Evolutionary conservation across 176 grass and related monocot species (phyloP), one percentile per base, ranked within the genome.

Genomic region (Juncus effusus): DNA sequence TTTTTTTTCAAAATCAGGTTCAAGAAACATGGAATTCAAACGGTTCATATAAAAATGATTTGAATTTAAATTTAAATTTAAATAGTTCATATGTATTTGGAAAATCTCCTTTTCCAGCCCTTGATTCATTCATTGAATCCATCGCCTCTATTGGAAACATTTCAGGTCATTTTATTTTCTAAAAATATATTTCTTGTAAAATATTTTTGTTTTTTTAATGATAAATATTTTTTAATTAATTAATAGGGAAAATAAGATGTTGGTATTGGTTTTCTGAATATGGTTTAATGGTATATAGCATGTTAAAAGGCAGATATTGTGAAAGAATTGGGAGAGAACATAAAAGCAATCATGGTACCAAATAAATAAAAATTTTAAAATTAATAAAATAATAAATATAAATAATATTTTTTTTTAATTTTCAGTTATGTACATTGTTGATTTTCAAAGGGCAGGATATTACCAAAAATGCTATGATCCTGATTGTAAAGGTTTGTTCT

Each of bases 401-500:
- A 61, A 36, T 6, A 36, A 19, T 61, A 19, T 8, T 61, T 8
- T 8, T 61, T 16, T 53, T 61, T 60, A 67, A 75, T 51, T 53
- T 74, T 73, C 77, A 97, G 88, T 97, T 53, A 92, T 97, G 78
- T 89, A 36, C 28, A 61, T 61, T n/a, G 28, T 61, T 5, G 56
- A 36, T 16, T 61, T 61, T 36, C 56, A 16, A 47, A 92, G 60
- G 79, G 77, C 70, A 3, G 75, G 82, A 1, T 97, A 97, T 73
- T 97, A 97, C 72, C 93, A 97, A 13, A 97, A 97, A 74, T 97
- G 93, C 70, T 79, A 97, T 75, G 93, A 97, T 42, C 93, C 88
- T 74, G 93, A 97, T 79, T 97, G 88, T 75, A 79, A 64, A 82
- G 85, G 93, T 92, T 78, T 61, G 13, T 61, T 61, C 11, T 28